A percentile compares a stretch with the other conserved stretches of the same genome.
Evolutionary conservation across 2,329 filamentous ascomycete genomes (phyloP).

Genomic region (Calonectria crousiana): DNA sequence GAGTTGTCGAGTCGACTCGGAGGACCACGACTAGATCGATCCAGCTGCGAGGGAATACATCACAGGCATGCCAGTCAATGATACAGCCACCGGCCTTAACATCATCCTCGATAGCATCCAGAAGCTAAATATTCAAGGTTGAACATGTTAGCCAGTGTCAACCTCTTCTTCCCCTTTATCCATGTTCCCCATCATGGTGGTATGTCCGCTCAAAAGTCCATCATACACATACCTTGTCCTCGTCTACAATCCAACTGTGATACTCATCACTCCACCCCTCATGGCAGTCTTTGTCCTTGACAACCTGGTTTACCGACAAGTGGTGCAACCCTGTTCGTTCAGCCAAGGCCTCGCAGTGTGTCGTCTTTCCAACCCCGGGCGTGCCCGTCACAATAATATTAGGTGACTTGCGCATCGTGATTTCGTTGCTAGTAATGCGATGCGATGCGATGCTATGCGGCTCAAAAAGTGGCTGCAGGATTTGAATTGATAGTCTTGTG

Average conservation of each 20-base stretch:
- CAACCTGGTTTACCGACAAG: conserved; percentile 89
- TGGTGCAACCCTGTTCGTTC: conserved; percentile 83
- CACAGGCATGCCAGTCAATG: conserved; percentile 98
- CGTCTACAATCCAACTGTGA: conserved; percentile 92
- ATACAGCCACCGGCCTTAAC: conserved; percentile 84
- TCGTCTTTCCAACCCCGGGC: conserved; percentile 95
- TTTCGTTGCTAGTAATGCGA: conserved; percentile 6
- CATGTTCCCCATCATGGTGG: neutral
- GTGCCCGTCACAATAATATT: conserved; percentile 98
- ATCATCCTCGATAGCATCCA: conserved; percentile 90
- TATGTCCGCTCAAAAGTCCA: neutral
- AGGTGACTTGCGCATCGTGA: conserved; percentile 67
- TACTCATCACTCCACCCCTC: conserved; percentile 90
- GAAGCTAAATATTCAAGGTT: conserved; percentile 64
- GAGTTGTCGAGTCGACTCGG: conserved; percentile 80
- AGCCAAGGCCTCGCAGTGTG: conserved; percentile 86
- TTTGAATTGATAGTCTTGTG: conserved; percentile 28
- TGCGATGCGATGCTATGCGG: conserved; percentile 9
- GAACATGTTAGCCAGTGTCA: conserved; percentile 22
- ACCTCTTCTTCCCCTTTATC: neutral
- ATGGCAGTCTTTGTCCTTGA: conserved; percentile 88
- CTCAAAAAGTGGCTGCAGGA: conserved; percentile 36
- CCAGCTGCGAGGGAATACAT: conserved; percentile 92
- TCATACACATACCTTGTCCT: conserved; percentile 80
- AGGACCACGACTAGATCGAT: conserved; percentile 95